A percentile compares a stretch with the other conserved stretches of the same genome.
phyloP scores from a whole-genome alignment of 345 rosid species.

The Psidium guajava region DNA sequence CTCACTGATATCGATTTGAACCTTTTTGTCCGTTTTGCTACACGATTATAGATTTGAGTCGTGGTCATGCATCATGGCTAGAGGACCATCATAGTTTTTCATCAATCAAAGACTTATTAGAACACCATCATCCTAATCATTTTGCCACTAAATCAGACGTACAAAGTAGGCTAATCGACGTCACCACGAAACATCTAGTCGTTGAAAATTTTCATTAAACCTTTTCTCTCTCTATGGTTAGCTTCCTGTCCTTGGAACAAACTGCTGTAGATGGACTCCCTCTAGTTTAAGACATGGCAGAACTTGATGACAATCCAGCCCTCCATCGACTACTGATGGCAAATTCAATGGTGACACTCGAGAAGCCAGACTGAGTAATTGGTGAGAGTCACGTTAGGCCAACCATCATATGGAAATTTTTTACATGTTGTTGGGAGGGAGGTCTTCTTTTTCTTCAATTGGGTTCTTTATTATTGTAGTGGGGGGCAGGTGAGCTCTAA shows the following conservation, averaged over 20 bases:
- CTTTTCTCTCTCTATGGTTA: not conserved
- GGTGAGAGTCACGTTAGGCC: not conserved
- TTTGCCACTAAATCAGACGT: accelerated
- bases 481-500: not conserved
- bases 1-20: not conserved
- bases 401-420: not conserved
- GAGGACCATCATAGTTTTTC: not conserved
- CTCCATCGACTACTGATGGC: not conserved
- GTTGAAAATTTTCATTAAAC: not conserved
- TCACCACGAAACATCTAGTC: not conserved
- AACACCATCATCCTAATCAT: not conserved
- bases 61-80: not conserved
- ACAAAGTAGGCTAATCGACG: not conserved
- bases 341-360: not conserved
- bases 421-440: not conserved
- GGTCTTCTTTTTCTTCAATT: not conserved
- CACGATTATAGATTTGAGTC: not conserved
- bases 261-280: not conserved
- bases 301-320: not conserved
- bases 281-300: not conserved
- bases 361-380: not conserved
- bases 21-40: not conserved
- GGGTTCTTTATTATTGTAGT: not conserved
- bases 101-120: not conserved
- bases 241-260: not conserved